Base-by-base conservation (phyloP, 1,284 basidiomycete genomes). In the Cutaneotrichosporon daszewskae region DNA sequence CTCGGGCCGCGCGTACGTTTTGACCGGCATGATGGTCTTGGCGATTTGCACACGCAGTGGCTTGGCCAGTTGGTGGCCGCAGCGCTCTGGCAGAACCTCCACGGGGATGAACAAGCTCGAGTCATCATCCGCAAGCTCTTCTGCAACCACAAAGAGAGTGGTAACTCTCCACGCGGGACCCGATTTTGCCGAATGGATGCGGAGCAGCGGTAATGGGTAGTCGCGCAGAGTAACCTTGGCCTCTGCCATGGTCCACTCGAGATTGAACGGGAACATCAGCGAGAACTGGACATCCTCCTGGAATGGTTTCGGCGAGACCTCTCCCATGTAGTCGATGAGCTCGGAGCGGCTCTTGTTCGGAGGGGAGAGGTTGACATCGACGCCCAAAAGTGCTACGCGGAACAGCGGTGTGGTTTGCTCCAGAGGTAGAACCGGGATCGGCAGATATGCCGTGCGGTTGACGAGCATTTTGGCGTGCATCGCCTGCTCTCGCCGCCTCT, bases 21-120 rank as follows among this genome's bases (percentile, higher is more conserved):
- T 97, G 58, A 92, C 84, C 0, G 92, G 86, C 86, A 94, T 94
- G 45, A 91, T 84, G 1, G 90, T 91, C 68, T 94, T 96, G 1
- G 90, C 89, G 24, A 96, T 77, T 28, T 75, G 64, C 18, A 95
- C 72, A 5, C 74, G 72, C 40, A 92, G 78, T 9, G 79, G 75
- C 4, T 73, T 66, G 17, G 79, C 76, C 16, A 79, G 79, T 12
- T 72, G 64, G 23, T 77, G 65, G 29, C 80, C 79, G 23, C 77
- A 75, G 37, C 78, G 71, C 3, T 68, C 64, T 17, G 77, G 75
- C 31, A 85, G 72, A 41, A 92, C 74, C 6, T 76, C 73, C 54
- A 82, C 84, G 5, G 80, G 71, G 22, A 90, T 72, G 78, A 84
- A 85, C 42, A 86, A 77, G 19, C 85, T 78, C 0, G 86, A 87